A percentile compares a stretch with the other conserved stretches of the same genome.
These are phyloP conservation scores for Aspergillus ellipticus DNA, from an alignment of 495 filamentous ascomycete genomes.

Conservation along the genomic window DNA sequence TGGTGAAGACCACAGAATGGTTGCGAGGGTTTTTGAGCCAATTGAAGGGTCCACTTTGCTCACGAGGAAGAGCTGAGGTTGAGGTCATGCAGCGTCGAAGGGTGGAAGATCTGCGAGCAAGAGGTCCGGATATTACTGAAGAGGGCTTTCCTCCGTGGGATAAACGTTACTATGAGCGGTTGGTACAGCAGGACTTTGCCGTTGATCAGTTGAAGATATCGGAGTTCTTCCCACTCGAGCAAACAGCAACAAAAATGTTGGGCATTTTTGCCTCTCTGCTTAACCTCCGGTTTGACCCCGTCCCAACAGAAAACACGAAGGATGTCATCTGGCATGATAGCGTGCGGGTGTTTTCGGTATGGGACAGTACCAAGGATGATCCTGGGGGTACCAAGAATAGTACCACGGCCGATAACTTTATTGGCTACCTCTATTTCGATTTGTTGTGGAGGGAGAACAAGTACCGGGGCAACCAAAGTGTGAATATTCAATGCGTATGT, in stretches of 20 bases:
- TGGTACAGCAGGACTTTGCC: background rate
- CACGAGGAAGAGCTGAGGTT: background rate
- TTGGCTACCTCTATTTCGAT: background rate
- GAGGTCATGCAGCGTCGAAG: background rate
- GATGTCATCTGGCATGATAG: background rate
- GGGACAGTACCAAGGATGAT: background rate
- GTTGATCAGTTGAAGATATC: background rate
- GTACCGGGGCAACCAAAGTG: background rate
- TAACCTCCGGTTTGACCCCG: background rate
- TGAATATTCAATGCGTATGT: background rate
- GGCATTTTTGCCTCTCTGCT: background rate
- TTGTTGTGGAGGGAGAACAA: background rate
- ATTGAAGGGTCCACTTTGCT: background rate
- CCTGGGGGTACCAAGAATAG: no score
- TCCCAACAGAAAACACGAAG: background rate
- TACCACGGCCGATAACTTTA: background rate
- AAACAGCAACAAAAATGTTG: background rate
- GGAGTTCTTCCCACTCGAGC: background rate
- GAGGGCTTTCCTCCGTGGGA: background rate
- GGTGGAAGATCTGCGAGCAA: background rate
- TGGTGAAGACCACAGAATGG: background rate
- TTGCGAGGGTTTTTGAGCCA: background rate
- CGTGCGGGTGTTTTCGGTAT: background rate
- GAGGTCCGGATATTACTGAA: background rate
- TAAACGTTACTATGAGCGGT: background rate